Base-by-base conservation (phyloP, 768 basidiomycete species). In the Boletus sp. region DNA sequence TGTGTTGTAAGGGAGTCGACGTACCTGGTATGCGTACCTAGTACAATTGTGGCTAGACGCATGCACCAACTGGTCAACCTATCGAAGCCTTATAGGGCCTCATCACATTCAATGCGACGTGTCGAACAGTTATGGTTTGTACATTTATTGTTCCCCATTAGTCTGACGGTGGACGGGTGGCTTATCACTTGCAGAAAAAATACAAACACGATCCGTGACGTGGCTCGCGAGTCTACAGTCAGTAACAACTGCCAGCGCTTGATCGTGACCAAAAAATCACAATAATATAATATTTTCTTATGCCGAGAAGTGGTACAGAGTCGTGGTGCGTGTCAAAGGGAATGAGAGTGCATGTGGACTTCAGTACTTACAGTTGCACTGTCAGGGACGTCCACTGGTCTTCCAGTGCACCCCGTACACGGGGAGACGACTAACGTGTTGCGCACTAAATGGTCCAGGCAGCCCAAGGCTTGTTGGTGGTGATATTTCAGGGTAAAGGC, bases 371-470 rank as follows among this genome's bases (percentile, higher is more conserved):
- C 3, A 33, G 56, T 70, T 67, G 39, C 74, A 64, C 71, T n/a
- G 74, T 75, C 55, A 76, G 75, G n/a, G 73, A 74, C 7, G 70
- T 68, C 76, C 77, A 76, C 33, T 70, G 66, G 52, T 78, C 75
- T 55, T 79, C 72, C 60, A 73, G 41, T 63, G 71, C 69, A 58
- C 61, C 30, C 18, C 48, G 17, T 45, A 33, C 24, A 7, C 15
- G 20, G 45, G 24, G 39, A 20, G 12, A 35, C 29, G 41, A 15
- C 24, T 52, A 24, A 15, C 24, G 17, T 40, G 35, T 28, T 7
- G 11, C 41, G n/a, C 39, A 6, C 32, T n/a, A 8, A 49, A 15
- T 47, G 24, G n/a, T 18, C 4, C 35, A 15, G 44, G 17, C 42
- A 52, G 28, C 20, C 40, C 41, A 51, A 42, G 9, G 29, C 33